A percentile compares a stretch with the other conserved stretches of the same genome.
phyloP scores from a whole-genome alignment of 1,284 basidiomycete genomes.

The Grifola frondosa region DNA sequence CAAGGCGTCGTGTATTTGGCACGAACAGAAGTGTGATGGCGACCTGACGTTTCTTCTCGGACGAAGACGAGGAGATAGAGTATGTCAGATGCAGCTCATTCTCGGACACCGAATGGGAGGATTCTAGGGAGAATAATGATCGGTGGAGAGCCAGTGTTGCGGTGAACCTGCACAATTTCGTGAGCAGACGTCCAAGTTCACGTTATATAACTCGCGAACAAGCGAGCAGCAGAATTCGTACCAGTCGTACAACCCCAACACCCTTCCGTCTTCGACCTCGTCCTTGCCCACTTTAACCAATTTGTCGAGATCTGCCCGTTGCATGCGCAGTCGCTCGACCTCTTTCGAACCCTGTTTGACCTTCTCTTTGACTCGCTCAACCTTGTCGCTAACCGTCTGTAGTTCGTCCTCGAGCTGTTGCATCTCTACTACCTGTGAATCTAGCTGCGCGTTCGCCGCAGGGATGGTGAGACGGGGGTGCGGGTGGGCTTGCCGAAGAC shows the following conservation, averaged over 20 bases:
- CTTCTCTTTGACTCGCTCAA: conserved; percentile 55
- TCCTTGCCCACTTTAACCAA: conserved; percentile 57
- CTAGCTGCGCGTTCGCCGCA: conserved; percentile 68
- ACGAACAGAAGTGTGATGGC: conserved; percentile 62
- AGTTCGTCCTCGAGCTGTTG: conserved; percentile 65
- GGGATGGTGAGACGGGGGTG: conserved; percentile 73
- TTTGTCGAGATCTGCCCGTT: conserved; percentile 71
- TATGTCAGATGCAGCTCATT: conserved; percentile 77
- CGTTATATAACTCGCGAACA: neutral
- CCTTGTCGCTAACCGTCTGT: conserved; percentile 39
- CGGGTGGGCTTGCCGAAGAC: conserved; percentile 77
- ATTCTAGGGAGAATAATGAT: conserved; percentile 57
- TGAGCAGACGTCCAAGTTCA: neutral
- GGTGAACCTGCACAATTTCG: conserved; percentile 57
- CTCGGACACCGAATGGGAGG: conserved; percentile 60
- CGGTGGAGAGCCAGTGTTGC: conserved; percentile 65
- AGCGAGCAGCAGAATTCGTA: conserved; percentile 31
- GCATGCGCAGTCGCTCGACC: conserved; percentile 60
- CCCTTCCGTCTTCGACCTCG: conserved; percentile 64
- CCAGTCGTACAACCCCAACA: conserved; percentile 71
- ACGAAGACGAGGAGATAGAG: conserved; percentile 33
- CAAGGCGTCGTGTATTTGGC: conserved; percentile 64
- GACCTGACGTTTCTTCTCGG: conserved; percentile 30
- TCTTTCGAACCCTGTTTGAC: conserved; percentile 59
- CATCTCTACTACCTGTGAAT: conserved; percentile 71